Percentiles rank a stretch among this genome's conserved stretches.
phyloP scores from a whole-genome alignment of 495 filamentous ascomycete species.

The Penicillium riverlandense region DNA sequence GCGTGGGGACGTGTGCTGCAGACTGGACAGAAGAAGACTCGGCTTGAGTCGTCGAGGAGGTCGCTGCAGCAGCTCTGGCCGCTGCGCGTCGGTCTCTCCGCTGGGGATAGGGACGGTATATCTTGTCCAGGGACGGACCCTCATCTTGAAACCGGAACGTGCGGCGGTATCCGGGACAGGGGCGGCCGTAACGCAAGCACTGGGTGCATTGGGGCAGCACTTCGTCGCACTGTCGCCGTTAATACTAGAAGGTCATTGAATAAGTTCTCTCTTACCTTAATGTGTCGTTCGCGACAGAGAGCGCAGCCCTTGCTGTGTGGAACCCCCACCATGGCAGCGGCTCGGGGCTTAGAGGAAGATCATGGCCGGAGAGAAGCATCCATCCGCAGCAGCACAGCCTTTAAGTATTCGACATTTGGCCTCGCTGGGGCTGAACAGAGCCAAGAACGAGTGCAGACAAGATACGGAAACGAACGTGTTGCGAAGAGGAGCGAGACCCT shows the following conservation, averaged over 20 bases:
- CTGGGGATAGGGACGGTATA: slow-evolving; percentile 15
- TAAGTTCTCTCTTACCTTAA: slow-evolving; percentile 17
- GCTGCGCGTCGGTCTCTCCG: slow-evolving; percentile 2
- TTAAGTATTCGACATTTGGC: too few species aligned
- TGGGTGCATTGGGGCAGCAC: slow-evolving; percentile 26
- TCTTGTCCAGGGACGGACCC: slow-evolving; percentile 20
- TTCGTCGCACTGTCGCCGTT: slow-evolving; percentile 24
- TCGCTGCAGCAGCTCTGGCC: slow-evolving; percentile 1
- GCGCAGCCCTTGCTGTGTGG: slow-evolving; percentile 32
- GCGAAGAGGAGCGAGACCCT: not conserved
- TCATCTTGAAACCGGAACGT: slow-evolving; percentile 32
- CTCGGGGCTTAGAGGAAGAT: too few species aligned
- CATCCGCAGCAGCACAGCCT: too few species aligned
- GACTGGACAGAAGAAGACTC: not conserved
- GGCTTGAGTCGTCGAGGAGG: slow-evolving; percentile 2
- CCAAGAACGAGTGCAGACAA: too few species aligned
- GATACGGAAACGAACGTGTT: not conserved
- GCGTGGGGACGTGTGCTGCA: too few species aligned
- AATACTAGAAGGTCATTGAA: not conserved
- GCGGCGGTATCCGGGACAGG: slow-evolving; percentile 30
- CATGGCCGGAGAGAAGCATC: too few species aligned
- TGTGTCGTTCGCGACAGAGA: slow-evolving; percentile 29
- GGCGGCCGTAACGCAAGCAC: slow-evolving; percentile 27
- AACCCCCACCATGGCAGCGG: slow-evolving; percentile 27
- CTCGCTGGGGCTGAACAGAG: too few species aligned